phyloP scores from a whole-genome alignment of 768 basidiomycete species.

The Tulasnella sp. region DNA sequence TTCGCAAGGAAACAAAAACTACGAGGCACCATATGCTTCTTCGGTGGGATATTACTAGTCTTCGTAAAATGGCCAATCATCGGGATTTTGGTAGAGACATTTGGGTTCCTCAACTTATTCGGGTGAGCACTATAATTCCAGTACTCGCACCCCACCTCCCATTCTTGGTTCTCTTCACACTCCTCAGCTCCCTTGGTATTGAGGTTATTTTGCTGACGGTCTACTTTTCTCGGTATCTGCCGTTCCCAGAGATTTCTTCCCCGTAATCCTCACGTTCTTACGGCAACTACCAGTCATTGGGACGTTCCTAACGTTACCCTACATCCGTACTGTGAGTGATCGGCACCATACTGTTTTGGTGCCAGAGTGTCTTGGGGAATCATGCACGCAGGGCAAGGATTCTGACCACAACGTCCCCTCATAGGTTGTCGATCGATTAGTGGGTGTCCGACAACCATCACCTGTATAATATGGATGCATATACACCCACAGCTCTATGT shows the following conservation, averaged over 20 bases:
- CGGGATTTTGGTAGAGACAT: slow-evolving; percentile 86
- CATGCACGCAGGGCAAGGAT: background rate
- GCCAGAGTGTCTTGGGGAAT: background rate
- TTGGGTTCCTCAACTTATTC: slow-evolving; percentile 95
- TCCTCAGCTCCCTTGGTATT: background rate
- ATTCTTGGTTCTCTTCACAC: background rate
- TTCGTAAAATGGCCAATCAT: slow-evolving; percentile 93
- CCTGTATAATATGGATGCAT: slow-evolving; percentile 11
- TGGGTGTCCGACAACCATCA: slow-evolving; percentile 1
- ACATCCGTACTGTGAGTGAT: slow-evolving; percentile 54
- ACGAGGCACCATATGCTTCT: slow-evolving; percentile 76
- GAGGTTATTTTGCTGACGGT: background rate
- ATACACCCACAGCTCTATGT: too few species aligned
- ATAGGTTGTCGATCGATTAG: slow-evolving; percentile 12
- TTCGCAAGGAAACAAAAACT: slow-evolving; percentile 93
- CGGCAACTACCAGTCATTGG: slow-evolving; percentile 90
- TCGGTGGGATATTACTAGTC: slow-evolving; percentile 82
- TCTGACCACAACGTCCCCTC: background rate
- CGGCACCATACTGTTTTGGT: background rate
- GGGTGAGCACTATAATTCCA: slow-evolving; percentile 46
- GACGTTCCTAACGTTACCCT: slow-evolving; percentile 72
- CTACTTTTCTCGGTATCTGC: background rate
- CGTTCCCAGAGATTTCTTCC: slow-evolving; percentile 86
- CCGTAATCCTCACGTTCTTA: slow-evolving; percentile 93
- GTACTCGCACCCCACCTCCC: background rate